phyloP scores from a whole-genome alignment of 1,284 basidiomycete species.

The Sporisorium exsertum region DNA sequence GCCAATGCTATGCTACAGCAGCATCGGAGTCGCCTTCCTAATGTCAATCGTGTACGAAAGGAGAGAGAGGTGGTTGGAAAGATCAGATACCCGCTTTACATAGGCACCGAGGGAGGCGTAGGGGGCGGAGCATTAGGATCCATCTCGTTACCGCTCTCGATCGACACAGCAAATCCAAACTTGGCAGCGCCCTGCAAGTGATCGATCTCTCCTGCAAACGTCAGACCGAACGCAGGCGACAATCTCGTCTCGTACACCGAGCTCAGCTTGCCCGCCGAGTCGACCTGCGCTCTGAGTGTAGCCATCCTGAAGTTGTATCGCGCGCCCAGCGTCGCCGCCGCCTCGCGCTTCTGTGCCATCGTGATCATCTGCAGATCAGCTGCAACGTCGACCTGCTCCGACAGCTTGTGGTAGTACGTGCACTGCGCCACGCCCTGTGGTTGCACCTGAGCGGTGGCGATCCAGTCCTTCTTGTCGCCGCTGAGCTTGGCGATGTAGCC shows the following conservation, averaged over 20 bases:
- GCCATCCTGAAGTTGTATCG: slow-evolving; percentile 96
- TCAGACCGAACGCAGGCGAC: slow-evolving; percentile 92
- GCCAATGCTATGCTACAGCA: background rate
- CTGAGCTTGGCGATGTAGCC: slow-evolving; percentile 86
- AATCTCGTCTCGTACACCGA: slow-evolving; percentile 95
- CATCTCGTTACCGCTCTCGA: slow-evolving; percentile 75
- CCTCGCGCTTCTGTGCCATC: slow-evolving; percentile 79
- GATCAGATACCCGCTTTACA: slow-evolving; percentile 31
- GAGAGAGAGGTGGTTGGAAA: slow-evolving; percentile 22
- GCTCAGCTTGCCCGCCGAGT: slow-evolving; percentile 79
- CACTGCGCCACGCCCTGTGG: slow-evolving; percentile 84
- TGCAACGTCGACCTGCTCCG: slow-evolving; percentile 98
- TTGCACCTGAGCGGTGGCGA: slow-evolving; percentile 91
- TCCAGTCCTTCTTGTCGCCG: slow-evolving; percentile 70
- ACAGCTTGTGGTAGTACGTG: slow-evolving; percentile 95
- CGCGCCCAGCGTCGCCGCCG: slow-evolving; percentile 89
- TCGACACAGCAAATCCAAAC: slow-evolving; percentile 95
- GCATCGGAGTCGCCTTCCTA: background rate
- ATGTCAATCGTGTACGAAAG: background rate
- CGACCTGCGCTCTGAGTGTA: slow-evolving; percentile 71
- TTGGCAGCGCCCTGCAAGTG: slow-evolving; percentile 92
- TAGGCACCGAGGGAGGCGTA: slow-evolving; percentile 65
- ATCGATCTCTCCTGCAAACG: slow-evolving; percentile 96
- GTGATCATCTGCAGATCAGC: slow-evolving; percentile 86
- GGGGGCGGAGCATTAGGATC: slow-evolving; percentile 64